Base-by-base conservation (phyloP, 1,139 yeast genomes). In the Geotrichum bryndzae region DNA sequence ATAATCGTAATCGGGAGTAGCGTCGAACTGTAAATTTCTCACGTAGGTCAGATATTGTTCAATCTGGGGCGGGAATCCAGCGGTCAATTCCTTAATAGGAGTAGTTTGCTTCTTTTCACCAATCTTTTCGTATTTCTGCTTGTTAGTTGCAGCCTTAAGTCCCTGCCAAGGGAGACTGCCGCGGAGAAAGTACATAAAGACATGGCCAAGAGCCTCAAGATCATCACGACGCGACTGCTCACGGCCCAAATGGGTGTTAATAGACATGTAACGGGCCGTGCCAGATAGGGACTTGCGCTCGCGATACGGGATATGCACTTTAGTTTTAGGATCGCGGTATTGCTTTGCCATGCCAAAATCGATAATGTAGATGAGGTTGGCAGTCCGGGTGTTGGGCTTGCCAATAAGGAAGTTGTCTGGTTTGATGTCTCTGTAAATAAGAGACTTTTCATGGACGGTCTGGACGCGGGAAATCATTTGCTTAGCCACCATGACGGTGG, bases 131-230 rank as follows among this genome's bases (percentile, higher is more conserved):
- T 94, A 94, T 76, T 94, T 94, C 73, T 89, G 91, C 77, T 94
- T 94, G 78, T 94, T 94, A 51, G 96, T 91, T 66, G 96, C 96
- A n/a, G 98, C 99, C 77, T 92, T 92, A 68, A 94, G 82, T 33
- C 99, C 98, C 78, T 94, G 99, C 99, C 99, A 94, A 58, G 99
- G 99, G 71, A 94, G 83, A 66, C 90, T 91, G 57, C 99, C 99
- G 68, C 96, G 83, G 69, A 94, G 77, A 73, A 94, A 94, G 77
- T 94, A 94, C 77, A 94, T 87, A 73, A 94, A 90, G 2, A 94
- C 98, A 76, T 94, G 97, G 54, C 97, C 98, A 68, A 94, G 80
- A 8, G 96, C 91, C 77, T 94, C 99, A 71, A 94, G 81, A 76
- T 94, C 99, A 74, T 94, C 99, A 71, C 99, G 83, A 73, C 99